Base-by-base conservation (phyloP, 306 rosid species). In the Prunus mira region DNA sequence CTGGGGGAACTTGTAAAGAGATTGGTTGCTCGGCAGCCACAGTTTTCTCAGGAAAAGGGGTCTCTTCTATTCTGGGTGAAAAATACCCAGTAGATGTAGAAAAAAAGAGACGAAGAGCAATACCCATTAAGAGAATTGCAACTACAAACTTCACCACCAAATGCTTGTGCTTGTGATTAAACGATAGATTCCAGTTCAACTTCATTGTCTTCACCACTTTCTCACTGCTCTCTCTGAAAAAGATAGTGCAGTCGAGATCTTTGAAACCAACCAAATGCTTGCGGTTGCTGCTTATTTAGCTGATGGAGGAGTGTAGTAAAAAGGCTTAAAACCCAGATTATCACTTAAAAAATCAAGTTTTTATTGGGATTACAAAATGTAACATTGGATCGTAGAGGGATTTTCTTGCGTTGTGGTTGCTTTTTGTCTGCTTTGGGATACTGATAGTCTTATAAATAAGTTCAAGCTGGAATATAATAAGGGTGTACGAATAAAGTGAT, bases 51-150 rank as follows among this genome's bases (percentile, higher is more conserved):
- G 92, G 85, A 61, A 87, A 73, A 41, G 85, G 88, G 76, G 88
- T 19, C 50, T 88, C 89, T 50, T 88, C 89, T 6, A 88, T 27
- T 74, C 58, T 64, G 10, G 92, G 77, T 20, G 93, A 78, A 79
- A 85, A 70, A 24, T 24, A 27, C 38, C 72, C 85, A 3, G 84
- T 45, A 61, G 91, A 84, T 67, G 85, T 81, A 20, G 82, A 82
- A 75, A 92, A 74, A 62, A 89, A 71, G 22, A 95, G 71, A 22
- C 96, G 91, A 67, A 84, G 86, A 60, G 91, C 90, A 55, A 95
- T 74, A 70, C 91, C 96, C 34, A 87, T 3, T 47, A 91, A 76
- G 61, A 92, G 85, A 38, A 88, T 34, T 41, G 84, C 74, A 20
- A 86, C 82, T 5, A 77, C 81, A 47, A 87, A 67, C 86, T 90